Evolutionary conservation across 2,329 filamentous ascomycete species (phyloP).

Genomic region (Colletotrichum spinosum): DNA sequence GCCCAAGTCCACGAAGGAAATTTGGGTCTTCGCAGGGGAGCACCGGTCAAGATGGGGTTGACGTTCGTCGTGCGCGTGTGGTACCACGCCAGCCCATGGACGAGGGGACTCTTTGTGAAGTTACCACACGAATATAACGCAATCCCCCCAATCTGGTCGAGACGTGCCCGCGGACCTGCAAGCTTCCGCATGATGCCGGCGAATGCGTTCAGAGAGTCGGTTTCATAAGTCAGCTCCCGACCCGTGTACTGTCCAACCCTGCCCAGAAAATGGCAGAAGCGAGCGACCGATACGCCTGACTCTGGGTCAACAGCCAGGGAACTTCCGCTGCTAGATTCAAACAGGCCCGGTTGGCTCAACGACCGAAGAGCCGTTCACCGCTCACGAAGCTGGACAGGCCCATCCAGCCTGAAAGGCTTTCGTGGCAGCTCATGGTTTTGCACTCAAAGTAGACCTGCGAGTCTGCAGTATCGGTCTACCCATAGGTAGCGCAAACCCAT

Average conservation of each 20-base stretch:
- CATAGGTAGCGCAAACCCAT: slow-evolving; percentile 52
- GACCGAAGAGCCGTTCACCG: too few species aligned
- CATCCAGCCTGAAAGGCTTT: slow-evolving; percentile 33
- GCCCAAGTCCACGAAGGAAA: background rate
- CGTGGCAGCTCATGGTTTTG: slow-evolving; percentile 51
- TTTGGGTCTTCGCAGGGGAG: background rate
- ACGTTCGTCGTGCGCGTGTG: rapidly evolving
- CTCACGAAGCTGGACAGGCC: too few species aligned
- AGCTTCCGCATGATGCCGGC: background rate
- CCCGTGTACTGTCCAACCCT: background rate
- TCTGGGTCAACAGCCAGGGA: background rate
- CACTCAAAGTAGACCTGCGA: slow-evolving; percentile 55
- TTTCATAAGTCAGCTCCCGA: background rate
- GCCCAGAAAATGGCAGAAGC: too few species aligned
- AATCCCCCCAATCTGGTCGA: background rate
- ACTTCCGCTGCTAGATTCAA: background rate
- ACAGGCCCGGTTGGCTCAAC: background rate
- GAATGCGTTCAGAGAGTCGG: background rate
- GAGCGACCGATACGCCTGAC: too few species aligned
- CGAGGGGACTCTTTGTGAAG: rapidly evolving
- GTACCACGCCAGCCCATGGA: background rate
- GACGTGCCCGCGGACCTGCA: background rate
- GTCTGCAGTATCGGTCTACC: slow-evolving; percentile 53
- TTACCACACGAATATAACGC: background rate
- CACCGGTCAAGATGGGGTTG: background rate